Base-by-base conservation (phyloP, 2,329 filamentous ascomycete species). In the Daldinia sp. region DNA sequence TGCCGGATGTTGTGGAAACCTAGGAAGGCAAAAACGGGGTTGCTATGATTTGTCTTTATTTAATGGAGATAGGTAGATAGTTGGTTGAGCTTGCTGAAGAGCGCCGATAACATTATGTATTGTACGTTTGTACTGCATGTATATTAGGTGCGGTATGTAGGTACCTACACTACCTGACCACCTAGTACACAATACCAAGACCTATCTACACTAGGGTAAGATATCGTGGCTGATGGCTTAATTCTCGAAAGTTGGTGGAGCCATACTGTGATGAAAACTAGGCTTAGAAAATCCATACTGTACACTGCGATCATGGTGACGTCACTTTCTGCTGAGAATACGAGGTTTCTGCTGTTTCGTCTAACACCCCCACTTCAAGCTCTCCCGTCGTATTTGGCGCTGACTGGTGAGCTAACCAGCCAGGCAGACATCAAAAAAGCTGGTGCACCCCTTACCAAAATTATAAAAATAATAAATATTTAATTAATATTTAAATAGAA, bases 261-360 rank as follows among this genome's bases (percentile, higher is more conserved):
- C 15, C n/a, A 17, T 57, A 58, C 53, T 41, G 62, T 61, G 35
- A 15, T 15, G 11, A 25, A 25, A 25, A 3, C 3, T 52, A 45
- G 49, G 21, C 50, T 53, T 41, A 37, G 50, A 35, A 25, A 53
- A 25, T 15, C 37, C 47, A 13, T 58, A 63, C 61, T 58, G 56
- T 54, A 13, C 55, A 63, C 61, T 58, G 56, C 51, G 61, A 19
- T 58, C 52, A 63, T 63, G 32, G 57, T 68, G 66, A 68, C 66
- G 60, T 68, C 58, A 57, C 58, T 34, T 57, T 43, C 41, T 59
- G 51, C 58, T 58, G 59, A 53, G 63, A 68, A 68, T 68, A 68
- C 66, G 66, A 68, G 66, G 60, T 68, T 63, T 61, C 43, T 29
- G 56, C 37, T 57, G 54, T 49, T 62, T 64, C 34, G 51, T 45